These are phyloP conservation scores for Pyrenochaeta sp. DNA, from an alignment of 2,329 filamentous ascomycete species.

Conservation along the genomic window DNA sequence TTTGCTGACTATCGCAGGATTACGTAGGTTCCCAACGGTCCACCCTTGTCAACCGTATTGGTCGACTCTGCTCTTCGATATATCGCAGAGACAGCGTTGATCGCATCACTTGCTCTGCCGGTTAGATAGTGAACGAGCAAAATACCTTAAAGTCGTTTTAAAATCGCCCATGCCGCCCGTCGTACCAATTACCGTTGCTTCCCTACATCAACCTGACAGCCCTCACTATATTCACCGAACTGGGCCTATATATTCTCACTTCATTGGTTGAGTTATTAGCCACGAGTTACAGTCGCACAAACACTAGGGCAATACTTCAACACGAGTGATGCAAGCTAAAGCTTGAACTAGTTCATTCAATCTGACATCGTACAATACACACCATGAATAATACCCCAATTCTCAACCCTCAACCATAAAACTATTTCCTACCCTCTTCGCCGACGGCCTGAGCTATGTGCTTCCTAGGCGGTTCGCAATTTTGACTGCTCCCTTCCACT, in stretches of 20 bases:
- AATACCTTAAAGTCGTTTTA: too few relatives aligned
- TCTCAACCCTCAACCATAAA: constrained; percentile 1
- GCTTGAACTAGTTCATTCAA: constrained; percentile 10
- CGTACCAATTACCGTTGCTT: too few relatives aligned
- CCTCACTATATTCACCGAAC: too few relatives aligned
- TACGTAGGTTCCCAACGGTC: not conserved
- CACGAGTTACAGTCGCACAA: not conserved
- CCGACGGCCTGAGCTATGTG: not conserved
- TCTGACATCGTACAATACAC: constrained; percentile 18
- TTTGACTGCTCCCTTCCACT: not conserved
- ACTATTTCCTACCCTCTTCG: constrained; percentile 2
- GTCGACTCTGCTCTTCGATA: too few relatives aligned
- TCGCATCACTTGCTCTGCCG: too few relatives aligned
- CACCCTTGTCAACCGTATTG: not conserved
- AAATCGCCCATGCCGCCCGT: too few relatives aligned
- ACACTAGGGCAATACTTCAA: not conserved
- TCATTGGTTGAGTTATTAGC: too few relatives aligned
- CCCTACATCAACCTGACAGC: not conserved
- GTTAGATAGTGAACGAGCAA: too few relatives aligned
- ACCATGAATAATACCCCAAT: constrained; percentile 22
- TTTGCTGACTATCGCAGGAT: not conserved
- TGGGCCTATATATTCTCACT: too few relatives aligned
- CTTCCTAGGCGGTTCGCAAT: not conserved
- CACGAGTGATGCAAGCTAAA: not conserved
- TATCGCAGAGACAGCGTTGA: too few relatives aligned